phyloP scores from a whole-genome alignment of 2,329 filamentous ascomycete species.

The Aureobasidium sp. region DNA sequence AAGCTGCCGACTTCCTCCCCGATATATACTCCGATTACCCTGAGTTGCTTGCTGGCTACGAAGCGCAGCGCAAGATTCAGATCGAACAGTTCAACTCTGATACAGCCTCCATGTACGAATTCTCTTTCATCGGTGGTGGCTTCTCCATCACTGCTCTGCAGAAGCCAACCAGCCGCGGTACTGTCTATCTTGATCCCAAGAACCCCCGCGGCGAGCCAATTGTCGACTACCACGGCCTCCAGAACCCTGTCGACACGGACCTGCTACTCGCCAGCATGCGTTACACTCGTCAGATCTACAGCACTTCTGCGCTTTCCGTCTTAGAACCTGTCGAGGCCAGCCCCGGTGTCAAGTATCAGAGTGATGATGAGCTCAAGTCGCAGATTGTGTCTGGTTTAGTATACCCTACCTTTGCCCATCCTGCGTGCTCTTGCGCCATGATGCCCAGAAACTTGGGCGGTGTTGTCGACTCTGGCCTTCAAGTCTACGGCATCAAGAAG shows the following conservation, averaged over 20 bases:
- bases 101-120: conserved; percentile 41
- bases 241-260: conserved; percentile 32
- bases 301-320: conserved; percentile 25
- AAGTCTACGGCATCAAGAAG: conserved; percentile 30
- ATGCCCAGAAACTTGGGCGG: conserved; percentile 27
- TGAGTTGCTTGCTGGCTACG: conserved; percentile 40
- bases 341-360: conserved; percentile 22
- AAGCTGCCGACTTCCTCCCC: conserved; percentile 20
- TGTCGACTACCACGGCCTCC: conserved; percentile 37
- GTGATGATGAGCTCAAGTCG: conserved; percentile 20
- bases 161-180: conserved; percentile 31
- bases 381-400: conserved; percentile 18
- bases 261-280: conserved; percentile 31
- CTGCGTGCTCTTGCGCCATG: conserved; percentile 31
- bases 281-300: conserved; percentile 31
- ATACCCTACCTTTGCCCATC: conserved; percentile 27
- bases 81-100: conserved; percentile 36
- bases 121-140: conserved; percentile 32
- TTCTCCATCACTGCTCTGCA: conserved; percentile 27
- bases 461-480: conserved; percentile 28
- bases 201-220: conserved; percentile 29
- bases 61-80: conserved; percentile 43
- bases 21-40: conserved; percentile 27
- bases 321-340: conserved; percentile 28
- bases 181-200: conserved; percentile 26